These are phyloP conservation scores for Chrysopogon serrulatus DNA, from an alignment of 176 grass and related monocot species.

Conservation along the genomic window DNA sequence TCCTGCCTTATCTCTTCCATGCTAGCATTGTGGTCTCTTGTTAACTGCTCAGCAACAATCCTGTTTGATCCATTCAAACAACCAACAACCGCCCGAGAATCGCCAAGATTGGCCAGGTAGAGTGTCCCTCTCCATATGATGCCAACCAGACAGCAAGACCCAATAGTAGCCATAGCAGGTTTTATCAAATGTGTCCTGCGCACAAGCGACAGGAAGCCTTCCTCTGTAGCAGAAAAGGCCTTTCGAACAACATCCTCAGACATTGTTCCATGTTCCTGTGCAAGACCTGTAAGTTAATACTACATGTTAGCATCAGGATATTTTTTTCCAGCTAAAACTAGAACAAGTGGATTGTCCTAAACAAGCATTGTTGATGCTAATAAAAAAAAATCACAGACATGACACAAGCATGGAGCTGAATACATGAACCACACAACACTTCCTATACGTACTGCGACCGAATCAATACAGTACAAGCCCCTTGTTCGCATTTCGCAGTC, in stretches of 20 bases:
- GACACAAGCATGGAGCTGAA: background rate
- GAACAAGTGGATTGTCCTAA: background rate
- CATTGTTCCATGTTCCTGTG: conserved; percentile 69
- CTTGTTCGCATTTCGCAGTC: background rate
- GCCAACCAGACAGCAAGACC: conserved; percentile 91
- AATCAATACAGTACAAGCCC: background rate
- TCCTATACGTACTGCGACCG: background rate
- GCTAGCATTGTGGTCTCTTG: conserved; percentile 93
- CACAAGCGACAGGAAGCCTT: conserved; percentile 84
- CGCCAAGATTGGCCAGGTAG: conserved; percentile 88
- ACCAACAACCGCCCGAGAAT: conserved; percentile 82
- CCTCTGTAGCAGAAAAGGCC: conserved; percentile 86
- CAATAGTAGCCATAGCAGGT: conserved; percentile 80
- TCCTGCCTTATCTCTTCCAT: conserved; percentile 88
- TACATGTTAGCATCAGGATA: background rate
- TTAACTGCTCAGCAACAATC: conserved; percentile 83
- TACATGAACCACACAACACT: background rate
- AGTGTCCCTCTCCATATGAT: conserved; percentile 84
- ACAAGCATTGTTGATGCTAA: background rate
- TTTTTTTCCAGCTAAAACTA: background rate
- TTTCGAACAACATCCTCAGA: conserved; percentile 84
- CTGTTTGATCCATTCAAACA: conserved; percentile 54
- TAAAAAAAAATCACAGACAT: background rate
- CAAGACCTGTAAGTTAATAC: conserved; percentile 44
- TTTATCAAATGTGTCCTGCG: conserved; percentile 86